Conservation (phyloP, 2,329 filamentous ascomycete species). For the Aspergillus unguis region DNA sequence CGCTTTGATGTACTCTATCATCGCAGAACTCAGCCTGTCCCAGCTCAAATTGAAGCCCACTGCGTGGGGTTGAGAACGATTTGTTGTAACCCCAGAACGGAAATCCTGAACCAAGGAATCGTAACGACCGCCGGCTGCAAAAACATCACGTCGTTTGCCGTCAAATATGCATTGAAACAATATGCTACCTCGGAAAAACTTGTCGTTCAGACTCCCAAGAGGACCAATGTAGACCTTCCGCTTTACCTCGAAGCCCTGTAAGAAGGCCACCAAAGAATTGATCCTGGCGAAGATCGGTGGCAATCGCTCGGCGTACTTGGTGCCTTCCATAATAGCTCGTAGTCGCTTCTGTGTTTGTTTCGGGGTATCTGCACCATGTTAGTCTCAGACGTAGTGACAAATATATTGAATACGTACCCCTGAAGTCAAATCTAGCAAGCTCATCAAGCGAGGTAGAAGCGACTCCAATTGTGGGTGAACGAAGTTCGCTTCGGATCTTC, state of each 20-base stretch:
- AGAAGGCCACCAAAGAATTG: conserved; percentile 71
- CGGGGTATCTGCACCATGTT: conserved; percentile 60
- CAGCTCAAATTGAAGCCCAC: conserved; percentile 91
- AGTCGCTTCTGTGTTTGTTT: conserved; percentile 70
- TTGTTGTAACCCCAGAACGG: conserved; percentile 63
- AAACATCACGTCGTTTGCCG: conserved; percentile 73
- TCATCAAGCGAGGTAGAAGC: conserved; percentile 89
- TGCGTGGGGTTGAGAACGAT: conserved; percentile 67
- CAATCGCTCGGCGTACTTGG: conserved; percentile 51
- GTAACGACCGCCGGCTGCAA: conserved; percentile 91
- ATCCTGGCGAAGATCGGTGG: conserved; percentile 69
- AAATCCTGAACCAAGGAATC: conserved; percentile 85
- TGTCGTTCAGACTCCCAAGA: conserved; percentile 83
- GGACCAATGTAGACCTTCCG: conserved; percentile 82
- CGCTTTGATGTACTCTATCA: conserved; percentile 52
- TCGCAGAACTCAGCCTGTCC: conserved; percentile 70
- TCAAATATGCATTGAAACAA: conserved; percentile 91
- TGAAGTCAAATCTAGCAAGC: conserved; percentile 84
- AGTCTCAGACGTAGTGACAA: conserved; percentile 53
- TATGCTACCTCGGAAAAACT: conserved; percentile 80
- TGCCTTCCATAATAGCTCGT: conserved; percentile 53
- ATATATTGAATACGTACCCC: conserved; percentile 51
- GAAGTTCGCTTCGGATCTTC: conserved; percentile 76
- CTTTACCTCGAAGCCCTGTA: conserved; percentile 69
- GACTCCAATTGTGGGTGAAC: conserved; percentile 75